Evolutionary conservation across 176 grass and related monocot species (phyloP), one percentile per base, ranked within the genome.

Genomic region (Panicum miliaceum): DNA sequence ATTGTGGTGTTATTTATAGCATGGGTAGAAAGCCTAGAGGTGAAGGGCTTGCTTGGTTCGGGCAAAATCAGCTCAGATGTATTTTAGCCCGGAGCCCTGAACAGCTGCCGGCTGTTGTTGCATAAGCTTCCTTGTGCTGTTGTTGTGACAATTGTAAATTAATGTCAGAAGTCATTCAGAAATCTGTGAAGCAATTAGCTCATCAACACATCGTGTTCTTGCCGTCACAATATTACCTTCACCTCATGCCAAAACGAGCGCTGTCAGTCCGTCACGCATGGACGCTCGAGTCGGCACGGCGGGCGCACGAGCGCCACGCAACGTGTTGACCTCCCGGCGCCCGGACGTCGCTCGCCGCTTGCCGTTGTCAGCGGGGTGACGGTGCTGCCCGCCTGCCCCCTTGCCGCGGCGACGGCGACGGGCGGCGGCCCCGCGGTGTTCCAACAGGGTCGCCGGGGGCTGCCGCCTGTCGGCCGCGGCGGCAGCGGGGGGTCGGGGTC

Each of bases 1-100:
- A 77, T 86, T 78, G 77, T 92, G 80, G 82, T 89, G 84, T 87
- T 84, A 76, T 84, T 87, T 80, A 79, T 84, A 32, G 80, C 75
- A 20, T 13, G 53, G 66, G 73, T 40, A 57, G 64, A 46, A 53
- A 16, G 52, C 69, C 8, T 36, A 80, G 77, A 59, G 72, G 11
- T 56, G 32, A 50, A 65, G 34, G 70, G 61, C 82, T 68, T 25
- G 15, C 82, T 60, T 25, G 15, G 38, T 76, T 76, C 6, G 62
- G 82, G 77, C n/a, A 51, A 67, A 58, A 36, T 47, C 60, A 84
- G 81, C 76, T 68, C 59, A n/a, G 36, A 48, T 40, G 67, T 64
- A 32, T 32, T 32, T 32, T 32, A 32, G 29, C 29, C 29, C 29
- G 29, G 29, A 54, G 64, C 65, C 54, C 22, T 46, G 14, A 16